Conservation (phyloP, 768 basidiomycete genomes). For the Lactifluus subvellereus region DNA sequence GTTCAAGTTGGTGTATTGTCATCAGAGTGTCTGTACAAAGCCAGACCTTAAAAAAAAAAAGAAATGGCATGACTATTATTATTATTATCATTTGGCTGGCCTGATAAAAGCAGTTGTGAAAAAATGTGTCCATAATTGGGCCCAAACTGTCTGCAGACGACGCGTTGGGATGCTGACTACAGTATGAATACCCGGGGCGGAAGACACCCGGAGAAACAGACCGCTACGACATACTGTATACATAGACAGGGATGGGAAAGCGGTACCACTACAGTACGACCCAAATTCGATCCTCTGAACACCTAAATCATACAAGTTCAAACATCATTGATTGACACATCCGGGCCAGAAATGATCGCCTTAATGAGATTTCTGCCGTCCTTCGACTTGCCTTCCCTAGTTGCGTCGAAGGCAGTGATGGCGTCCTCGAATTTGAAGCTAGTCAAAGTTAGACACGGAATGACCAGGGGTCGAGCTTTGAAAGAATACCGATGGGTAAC, state of each 20-base stretch:
- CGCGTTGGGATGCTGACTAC: not conserved
- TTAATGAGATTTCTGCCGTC: slow-evolving; percentile 90
- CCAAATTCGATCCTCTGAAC: not conserved
- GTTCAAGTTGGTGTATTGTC: too few species aligned
- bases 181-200: not conserved
- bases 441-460: not conserved
- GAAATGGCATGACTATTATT: too few species aligned
- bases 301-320: slow-evolving; percentile 24
- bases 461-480: not conserved
- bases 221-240: not conserved
- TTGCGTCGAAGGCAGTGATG: slow-evolving; percentile 74
- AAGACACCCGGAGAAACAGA: not conserved
- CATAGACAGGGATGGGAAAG: not conserved
- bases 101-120: too few species aligned
- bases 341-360: slow-evolving; percentile 81
- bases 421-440: slow-evolving; percentile 78
- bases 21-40: too few species aligned
- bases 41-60: too few species aligned
- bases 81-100: too few species aligned
- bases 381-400: slow-evolving; percentile 68
- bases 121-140: too few species aligned
- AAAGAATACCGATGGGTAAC: slow-evolving; percentile 75
- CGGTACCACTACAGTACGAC: too few species aligned
- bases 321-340: slow-evolving; percentile 41
- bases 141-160: too few species aligned